These are phyloP conservation scores for Debaryomycetaceae sp. DNA, from an alignment of 1,139 yeast species.

Conservation along the genomic window DNA sequence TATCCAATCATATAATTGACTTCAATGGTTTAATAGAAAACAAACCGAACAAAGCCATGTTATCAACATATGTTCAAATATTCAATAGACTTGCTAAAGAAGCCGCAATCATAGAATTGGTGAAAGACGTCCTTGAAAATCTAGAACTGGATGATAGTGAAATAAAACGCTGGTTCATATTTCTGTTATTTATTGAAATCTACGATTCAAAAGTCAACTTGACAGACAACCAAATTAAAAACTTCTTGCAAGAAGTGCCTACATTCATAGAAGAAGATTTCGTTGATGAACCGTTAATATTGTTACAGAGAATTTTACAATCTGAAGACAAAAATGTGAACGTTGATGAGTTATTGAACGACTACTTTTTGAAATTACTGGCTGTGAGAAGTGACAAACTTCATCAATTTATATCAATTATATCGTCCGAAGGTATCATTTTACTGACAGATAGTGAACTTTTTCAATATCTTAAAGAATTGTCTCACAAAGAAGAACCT, in stretches of 20 bases:
- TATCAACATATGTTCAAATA: slow-evolving; percentile 7
- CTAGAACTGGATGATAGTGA: background rate
- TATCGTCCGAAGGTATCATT: background rate
- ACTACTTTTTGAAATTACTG: slow-evolving; percentile 26
- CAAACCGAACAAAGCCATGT: background rate
- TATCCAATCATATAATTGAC: background rate
- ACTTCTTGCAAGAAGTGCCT: slow-evolving; percentile 20
- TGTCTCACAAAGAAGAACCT: slow-evolving; percentile 9
- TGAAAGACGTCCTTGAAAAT: slow-evolving; percentile 1
- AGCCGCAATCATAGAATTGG: background rate
- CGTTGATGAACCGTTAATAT: slow-evolving; percentile 19
- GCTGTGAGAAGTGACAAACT: slow-evolving; percentile 11
- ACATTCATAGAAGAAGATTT: slow-evolving; percentile 26
- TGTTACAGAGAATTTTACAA: slow-evolving; percentile 16
- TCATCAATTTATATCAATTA: background rate
- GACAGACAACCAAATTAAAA: background rate
- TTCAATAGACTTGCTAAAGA: background rate
- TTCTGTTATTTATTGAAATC: background rate
- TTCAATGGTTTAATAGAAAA: background rate
- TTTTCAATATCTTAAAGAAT: slow-evolving; percentile 8
- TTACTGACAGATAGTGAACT: slow-evolving; percentile 10
- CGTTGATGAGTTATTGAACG: slow-evolving; percentile 23
- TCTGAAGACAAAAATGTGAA: slow-evolving; percentile 8
- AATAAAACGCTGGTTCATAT: no score
- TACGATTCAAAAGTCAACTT: background rate